Conservation (phyloP, 2,329 filamentous ascomycete genomes). For the Sporothrix inflata region DNA sequence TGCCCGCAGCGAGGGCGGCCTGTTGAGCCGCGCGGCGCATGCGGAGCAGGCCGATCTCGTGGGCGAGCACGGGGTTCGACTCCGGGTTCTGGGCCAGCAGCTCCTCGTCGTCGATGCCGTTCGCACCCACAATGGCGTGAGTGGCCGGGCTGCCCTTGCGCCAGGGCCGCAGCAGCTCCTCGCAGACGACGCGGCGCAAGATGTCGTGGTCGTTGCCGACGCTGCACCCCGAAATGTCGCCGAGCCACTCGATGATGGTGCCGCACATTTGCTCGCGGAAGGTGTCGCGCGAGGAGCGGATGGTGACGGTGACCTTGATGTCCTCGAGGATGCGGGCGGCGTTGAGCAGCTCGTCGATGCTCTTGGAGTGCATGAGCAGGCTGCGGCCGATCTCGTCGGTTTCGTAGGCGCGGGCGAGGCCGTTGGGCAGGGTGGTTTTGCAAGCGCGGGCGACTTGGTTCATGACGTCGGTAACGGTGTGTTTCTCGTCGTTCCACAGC, state of each 20-base stretch:
- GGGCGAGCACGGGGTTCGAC: slow-evolving; percentile 45
- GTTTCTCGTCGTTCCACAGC: slow-evolving; percentile 98
- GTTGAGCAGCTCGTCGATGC: slow-evolving; percentile 71
- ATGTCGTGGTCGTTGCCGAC: slow-evolving; percentile 80
- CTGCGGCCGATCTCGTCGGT: slow-evolving; percentile 87
- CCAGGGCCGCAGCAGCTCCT: slow-evolving; percentile 90
- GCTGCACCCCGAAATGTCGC: slow-evolving; percentile 87
- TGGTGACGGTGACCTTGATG: slow-evolving; percentile 94
- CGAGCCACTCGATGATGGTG: slow-evolving; percentile 95
- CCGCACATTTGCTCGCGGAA: slow-evolving; percentile 98
- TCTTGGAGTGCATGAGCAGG: slow-evolving; percentile 74
- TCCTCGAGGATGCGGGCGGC: slow-evolving; percentile 89
- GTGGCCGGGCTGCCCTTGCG: slow-evolving; percentile 79
- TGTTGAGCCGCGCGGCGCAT: slow-evolving; percentile 38
- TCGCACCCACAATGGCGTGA: slow-evolving; percentile 75
- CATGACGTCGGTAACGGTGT: slow-evolving; percentile 88
- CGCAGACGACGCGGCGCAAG: slow-evolving; percentile 80
- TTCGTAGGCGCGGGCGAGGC: slow-evolving; percentile 77
- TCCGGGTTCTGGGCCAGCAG: slow-evolving; percentile 56
- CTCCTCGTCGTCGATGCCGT: slow-evolving; percentile 82
- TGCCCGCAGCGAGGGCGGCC: slow-evolving; percentile 41
- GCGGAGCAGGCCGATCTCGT: slow-evolving; percentile 42
- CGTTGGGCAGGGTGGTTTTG: slow-evolving; percentile 69
- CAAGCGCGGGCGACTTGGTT: slow-evolving; percentile 91
- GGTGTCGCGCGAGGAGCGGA: slow-evolving; percentile 89